These are phyloP conservation scores for Nicotiana noctiflora DNA, from an alignment of 257 asterid species.

Conservation along the genomic window DNA sequence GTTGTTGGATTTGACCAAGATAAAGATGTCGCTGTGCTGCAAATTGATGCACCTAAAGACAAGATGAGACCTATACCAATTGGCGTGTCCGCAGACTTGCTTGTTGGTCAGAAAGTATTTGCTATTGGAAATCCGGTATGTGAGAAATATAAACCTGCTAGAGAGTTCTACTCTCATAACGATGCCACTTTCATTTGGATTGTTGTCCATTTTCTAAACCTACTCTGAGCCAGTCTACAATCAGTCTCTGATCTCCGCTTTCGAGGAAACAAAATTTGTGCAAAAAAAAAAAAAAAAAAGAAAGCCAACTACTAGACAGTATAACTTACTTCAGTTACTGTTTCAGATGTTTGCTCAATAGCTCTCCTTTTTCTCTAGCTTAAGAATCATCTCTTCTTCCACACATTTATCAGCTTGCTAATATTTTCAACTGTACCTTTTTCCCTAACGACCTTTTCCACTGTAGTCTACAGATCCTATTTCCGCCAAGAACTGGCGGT, in stretches of 20 bases:
- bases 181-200: background rate
- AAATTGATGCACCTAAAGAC: slow-evolving; percentile 64
- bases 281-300: too few species aligned
- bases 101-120: slow-evolving; percentile 96
- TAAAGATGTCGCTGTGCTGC: slow-evolving; percentile 92
- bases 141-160: background rate
- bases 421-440: background rate
- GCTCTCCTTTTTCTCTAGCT: background rate
- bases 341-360: background rate
- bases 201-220: background rate
- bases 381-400: background rate
- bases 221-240: background rate
- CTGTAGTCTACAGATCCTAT: background rate
- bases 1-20: slow-evolving; percentile 98
- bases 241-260: background rate
- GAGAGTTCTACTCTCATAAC: background rate
- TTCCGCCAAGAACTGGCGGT: background rate
- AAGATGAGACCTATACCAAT: slow-evolving; percentile 86
- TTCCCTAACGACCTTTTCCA: background rate
- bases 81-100: slow-evolving; percentile 90
- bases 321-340: background rate
- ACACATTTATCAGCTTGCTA: background rate
- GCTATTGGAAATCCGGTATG: slow-evolving; percentile 98
- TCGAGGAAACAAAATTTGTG: background rate
- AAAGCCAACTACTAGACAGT: background rate